Evolutionary conservation across 1,284 basidiomycete genomes (phyloP).

Genomic region (Puccinia coronata): DNA sequence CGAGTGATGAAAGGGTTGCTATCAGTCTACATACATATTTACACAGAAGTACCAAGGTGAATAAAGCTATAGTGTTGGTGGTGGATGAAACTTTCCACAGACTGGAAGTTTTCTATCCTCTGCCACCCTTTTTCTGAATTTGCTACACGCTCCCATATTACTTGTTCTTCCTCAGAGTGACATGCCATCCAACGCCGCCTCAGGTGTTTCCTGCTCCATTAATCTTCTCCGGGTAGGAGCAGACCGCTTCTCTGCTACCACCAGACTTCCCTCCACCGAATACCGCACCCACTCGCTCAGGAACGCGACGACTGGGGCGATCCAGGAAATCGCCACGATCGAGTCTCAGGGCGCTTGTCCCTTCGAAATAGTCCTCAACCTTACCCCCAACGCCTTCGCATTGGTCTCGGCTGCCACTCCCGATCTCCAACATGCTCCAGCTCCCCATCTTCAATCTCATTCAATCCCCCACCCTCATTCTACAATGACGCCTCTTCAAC

Average conservation of each 20-base stretch:
- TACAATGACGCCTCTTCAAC: no score
- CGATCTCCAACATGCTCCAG: neutral
- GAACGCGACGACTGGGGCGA: neutral
- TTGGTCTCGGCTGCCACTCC: neutral
- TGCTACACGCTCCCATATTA: no score
- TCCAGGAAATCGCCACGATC: slow-evolving; percentile 16
- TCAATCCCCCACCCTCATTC: no score
- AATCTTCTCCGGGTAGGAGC: neutral
- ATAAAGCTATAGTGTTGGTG: no score
- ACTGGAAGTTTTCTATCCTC: no score
- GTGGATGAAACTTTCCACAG: no score
- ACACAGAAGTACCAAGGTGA: no score
- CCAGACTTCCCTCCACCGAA: neutral
- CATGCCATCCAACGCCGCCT: slow-evolving; percentile 7
- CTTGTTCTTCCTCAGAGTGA: no score
- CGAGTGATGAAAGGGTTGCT: no score
- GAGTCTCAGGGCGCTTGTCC: neutral
- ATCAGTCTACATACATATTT: no score
- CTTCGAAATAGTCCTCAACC: slow-evolving; percentile 19
- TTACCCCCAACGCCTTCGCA: slow-evolving; percentile 11
- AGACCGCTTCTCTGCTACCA: neutral
- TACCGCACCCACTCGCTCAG: neutral
- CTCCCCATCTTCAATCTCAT: no score
- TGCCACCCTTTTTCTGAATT: no score
- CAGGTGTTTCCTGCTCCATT: slow-evolving; percentile 9